A percentile compares a stretch with the other conserved stretches of the same genome.
Evolutionary conservation across 257 asterid species (phyloP).

Genomic region (Knoxia roxburghii): DNA sequence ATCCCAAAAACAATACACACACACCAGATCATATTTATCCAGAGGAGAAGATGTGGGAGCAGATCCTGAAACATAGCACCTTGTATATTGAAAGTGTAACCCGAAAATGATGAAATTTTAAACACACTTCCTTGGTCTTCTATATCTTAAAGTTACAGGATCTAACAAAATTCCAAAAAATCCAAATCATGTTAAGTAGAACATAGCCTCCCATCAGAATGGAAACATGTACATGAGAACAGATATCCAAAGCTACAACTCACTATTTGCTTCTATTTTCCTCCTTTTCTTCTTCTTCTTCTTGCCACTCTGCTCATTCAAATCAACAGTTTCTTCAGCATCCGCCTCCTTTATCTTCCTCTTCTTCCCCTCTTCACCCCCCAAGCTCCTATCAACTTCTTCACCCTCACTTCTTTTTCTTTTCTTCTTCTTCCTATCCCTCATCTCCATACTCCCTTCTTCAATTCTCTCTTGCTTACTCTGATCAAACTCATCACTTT

Average conservation of each 20-base stretch:
- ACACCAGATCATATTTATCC: too few species aligned
- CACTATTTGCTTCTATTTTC: conserved; percentile 20
- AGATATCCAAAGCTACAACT: not conserved
- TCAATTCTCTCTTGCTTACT: conserved; percentile 3
- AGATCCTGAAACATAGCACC: not conserved
- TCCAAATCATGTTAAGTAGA: not conserved
- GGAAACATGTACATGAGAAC: too few species aligned
- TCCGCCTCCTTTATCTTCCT: conserved; percentile 26
- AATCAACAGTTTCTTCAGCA: conserved; percentile 8
- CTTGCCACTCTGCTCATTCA: conserved; percentile 17
- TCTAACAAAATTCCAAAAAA: not conserved
- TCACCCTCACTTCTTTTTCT: conserved; percentile 16
- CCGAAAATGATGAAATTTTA: not conserved
- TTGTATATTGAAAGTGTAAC: not conserved
- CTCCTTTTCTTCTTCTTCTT: conserved; percentile 31
- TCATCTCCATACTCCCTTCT: conserved; percentile 10
- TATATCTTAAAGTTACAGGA: not conserved
- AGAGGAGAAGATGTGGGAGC: too few species aligned
- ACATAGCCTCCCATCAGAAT: not conserved
- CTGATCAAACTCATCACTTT: not conserved
- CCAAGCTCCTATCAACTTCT: conserved; percentile 10
- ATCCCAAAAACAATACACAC: too few species aligned
- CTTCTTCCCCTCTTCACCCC: conserved; percentile 25
- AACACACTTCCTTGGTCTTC: not conserved
- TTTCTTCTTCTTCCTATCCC: conserved; percentile 19